phyloP scores from a whole-genome alignment of 768 basidiomycete species.

The Lentinus tigrinus region DNA sequence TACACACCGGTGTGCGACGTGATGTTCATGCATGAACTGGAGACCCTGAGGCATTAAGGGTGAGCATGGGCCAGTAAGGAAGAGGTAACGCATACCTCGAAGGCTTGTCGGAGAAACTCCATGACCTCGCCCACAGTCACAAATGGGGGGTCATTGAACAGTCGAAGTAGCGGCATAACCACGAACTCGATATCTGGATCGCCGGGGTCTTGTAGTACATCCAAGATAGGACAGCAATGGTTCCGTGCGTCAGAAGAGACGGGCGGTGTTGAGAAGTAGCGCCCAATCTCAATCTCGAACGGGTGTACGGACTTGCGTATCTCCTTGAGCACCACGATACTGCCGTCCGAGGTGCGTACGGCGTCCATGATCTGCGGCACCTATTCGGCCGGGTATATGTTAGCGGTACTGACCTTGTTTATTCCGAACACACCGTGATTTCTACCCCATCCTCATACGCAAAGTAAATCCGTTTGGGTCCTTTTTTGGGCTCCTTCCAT shows the following conservation, averaged over 20 bases:
- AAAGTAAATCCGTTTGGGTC: constrained; percentile 2
- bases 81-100: neutral
- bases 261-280: neutral
- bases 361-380: no score
- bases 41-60: constrained; percentile 27
- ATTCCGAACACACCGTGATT: no score
- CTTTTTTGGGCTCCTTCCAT: constrained; percentile 13
- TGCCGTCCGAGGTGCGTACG: no score
- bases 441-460: no score
- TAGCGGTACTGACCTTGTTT: no score
- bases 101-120: no score
- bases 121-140: constrained; percentile 21
- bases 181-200: constrained; percentile 19
- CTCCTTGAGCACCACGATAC: no score
- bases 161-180: constrained; percentile 34
- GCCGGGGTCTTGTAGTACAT: constrained; percentile 19
- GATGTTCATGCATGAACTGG: constrained; percentile 37
- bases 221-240: constrained; percentile 26
- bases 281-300: no score
- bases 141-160: constrained; percentile 30
- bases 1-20: constrained; percentile 37
- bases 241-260: constrained; percentile 24
- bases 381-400: no score
- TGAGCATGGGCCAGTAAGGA: neutral
- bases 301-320: no score